phyloP scores from a whole-genome alignment of 2,329 filamentous ascomycete genomes.

The Fonsecaea nubica region DNA sequence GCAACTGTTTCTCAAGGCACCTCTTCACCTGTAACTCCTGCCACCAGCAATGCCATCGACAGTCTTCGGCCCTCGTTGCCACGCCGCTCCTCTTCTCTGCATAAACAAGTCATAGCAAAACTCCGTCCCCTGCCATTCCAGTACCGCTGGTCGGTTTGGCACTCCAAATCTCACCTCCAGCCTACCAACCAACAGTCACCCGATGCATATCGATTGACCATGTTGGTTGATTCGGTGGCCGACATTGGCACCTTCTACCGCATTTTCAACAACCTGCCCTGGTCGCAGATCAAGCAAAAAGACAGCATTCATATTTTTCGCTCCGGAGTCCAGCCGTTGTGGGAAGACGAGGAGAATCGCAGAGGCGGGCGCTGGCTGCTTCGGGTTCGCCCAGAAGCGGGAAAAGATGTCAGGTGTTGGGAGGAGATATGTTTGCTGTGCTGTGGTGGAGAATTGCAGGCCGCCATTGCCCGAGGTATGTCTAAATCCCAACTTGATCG shows the following conservation, averaged over 20 bases:
- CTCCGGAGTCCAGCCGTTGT: slow-evolving; percentile 75
- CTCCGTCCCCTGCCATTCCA: slow-evolving; percentile 55
- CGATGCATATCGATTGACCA: slow-evolving; percentile 44
- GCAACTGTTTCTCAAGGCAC: neutral
- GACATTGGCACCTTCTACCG: slow-evolving; percentile 70
- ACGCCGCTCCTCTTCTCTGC: slow-evolving; percentile 45
- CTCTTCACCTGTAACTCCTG: neutral
- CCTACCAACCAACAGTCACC: neutral
- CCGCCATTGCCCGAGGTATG: slow-evolving; percentile 82
- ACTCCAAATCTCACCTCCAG: slow-evolving; percentile 47
- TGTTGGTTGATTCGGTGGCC: slow-evolving; percentile 50
- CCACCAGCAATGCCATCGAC: neutral
- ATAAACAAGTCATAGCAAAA: slow-evolving; percentile 53
- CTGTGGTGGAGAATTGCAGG: slow-evolving; percentile 47
- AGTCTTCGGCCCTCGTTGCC: slow-evolving; percentile 9
- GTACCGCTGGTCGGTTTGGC: slow-evolving; percentile 58
- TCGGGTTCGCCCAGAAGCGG: slow-evolving; percentile 74
- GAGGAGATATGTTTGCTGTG: slow-evolving; percentile 41
- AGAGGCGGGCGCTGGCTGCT: slow-evolving; percentile 92
- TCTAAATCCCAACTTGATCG: slow-evolving; percentile 38
- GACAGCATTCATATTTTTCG: slow-evolving; percentile 83
- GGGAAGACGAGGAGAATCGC: slow-evolving; percentile 86
- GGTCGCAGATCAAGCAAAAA: slow-evolving; percentile 75
- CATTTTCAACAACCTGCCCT: slow-evolving; percentile 80
- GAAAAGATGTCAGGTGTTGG: slow-evolving; percentile 36